phyloP scores from a whole-genome alignment of 2,329 filamentous ascomycete genomes.

The Fusarium keratoplasticum region DNA sequence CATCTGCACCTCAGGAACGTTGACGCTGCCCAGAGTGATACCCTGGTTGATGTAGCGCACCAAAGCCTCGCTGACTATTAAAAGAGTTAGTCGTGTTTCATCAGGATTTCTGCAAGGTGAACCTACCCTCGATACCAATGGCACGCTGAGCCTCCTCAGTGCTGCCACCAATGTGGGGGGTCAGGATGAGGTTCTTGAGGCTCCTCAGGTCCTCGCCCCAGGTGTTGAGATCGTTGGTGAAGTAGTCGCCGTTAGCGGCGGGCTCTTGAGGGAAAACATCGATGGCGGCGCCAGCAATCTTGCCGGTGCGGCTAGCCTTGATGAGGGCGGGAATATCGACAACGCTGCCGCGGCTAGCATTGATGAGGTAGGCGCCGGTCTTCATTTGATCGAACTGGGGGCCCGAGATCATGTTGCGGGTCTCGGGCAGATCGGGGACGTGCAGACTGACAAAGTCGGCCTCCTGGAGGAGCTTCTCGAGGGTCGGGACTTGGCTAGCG shows the following conservation, averaged over 20 bases:
- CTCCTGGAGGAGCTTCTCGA: conserved; percentile 80
- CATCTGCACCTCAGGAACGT: conserved; percentile 94
- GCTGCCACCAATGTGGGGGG: conserved; percentile 96
- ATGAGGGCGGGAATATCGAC: conserved; percentile 95
- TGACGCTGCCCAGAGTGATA: conserved; percentile 90
- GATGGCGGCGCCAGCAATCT: conserved; percentile 92
- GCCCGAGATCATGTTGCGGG: conserved; percentile 89
- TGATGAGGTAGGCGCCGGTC: conserved; percentile 91
- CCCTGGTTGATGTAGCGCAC: conserved; percentile 97
- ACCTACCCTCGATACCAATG: conserved; percentile 84
- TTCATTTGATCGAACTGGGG: conserved; percentile 90
- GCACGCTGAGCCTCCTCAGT: conserved; percentile 98
- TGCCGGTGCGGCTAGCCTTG: conserved; percentile 85
- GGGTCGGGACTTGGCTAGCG: conserved; percentile 81
- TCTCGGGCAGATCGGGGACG: conserved; percentile 93
- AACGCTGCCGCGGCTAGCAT: conserved; percentile 92
- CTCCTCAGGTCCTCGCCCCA: conserved; percentile 89
- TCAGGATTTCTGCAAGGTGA: not conserved
- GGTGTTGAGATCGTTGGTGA: conserved; percentile 82
- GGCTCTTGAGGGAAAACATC: conserved; percentile 97
- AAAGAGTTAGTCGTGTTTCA: conserved; percentile 20
- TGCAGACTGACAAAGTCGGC: conserved; percentile 96
- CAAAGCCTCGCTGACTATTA: conserved; percentile 80
- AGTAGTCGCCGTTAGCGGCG: conserved; percentile 93
- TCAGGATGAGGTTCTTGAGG: conserved; percentile 93